A percentile compares a stretch with the other conserved stretches of the same genome.
These are phyloP conservation scores for Wickerhamomyces ciferrii DNA, from an alignment of 805 yeast genomes.

Conservation along the genomic window DNA sequence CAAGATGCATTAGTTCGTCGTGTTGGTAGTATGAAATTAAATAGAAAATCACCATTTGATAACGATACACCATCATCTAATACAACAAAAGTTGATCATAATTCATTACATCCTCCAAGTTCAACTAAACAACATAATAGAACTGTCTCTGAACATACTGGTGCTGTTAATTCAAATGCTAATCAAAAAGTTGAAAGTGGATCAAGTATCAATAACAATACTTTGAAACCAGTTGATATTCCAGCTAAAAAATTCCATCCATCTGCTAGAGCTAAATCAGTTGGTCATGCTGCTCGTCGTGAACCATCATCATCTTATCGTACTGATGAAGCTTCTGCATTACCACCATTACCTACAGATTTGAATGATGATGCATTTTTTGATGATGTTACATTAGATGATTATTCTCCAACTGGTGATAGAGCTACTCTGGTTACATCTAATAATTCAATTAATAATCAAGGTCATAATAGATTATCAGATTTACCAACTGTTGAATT, in stretches of 20 bases:
- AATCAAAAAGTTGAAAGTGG: background rate
- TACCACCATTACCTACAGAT: slow-evolving; percentile 27
- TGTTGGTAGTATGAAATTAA: slow-evolving; percentile 20
- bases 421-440: slow-evolving; percentile 15
- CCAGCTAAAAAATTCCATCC: slow-evolving; percentile 51
- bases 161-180: slow-evolving; percentile 1
- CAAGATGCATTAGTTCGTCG: slow-evolving; percentile 16
- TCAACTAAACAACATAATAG: slow-evolving; percentile 16
- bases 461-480: slow-evolving; percentile 3
- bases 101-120: background rate
- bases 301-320: slow-evolving; percentile 45
- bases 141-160: slow-evolving; percentile 23
- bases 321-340: slow-evolving; percentile 6
- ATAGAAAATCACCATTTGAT: slow-evolving; percentile 11
- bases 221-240: slow-evolving; percentile 9
- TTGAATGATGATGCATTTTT: slow-evolving; percentile 38
- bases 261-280: slow-evolving; percentile 82
- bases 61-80: background rate
- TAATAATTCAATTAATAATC: slow-evolving; percentile 9
- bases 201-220: slow-evolving; percentile 2
- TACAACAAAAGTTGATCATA: background rate
- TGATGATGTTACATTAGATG: slow-evolving; percentile 57
- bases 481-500: slow-evolving; percentile 19
- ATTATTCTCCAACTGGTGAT: slow-evolving; percentile 26
- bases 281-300: slow-evolving; percentile 66